phyloP scores from a whole-genome alignment of 2,329 filamentous ascomycete genomes.

The Neonectria sp. region DNA sequence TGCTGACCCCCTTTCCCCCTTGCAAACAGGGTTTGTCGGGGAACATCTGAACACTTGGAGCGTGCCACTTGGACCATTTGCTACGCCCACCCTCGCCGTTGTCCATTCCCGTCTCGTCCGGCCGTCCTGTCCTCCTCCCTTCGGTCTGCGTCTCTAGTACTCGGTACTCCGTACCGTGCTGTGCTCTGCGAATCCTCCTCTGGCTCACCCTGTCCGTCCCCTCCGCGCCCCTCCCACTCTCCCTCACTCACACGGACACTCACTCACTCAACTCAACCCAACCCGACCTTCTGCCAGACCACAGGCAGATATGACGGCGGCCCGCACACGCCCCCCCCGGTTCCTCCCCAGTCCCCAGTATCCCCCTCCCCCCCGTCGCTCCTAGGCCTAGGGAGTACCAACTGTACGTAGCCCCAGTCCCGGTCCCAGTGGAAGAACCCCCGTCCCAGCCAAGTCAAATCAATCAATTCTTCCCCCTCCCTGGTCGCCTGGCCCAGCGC shows the following conservation, averaged over 20 bases:
- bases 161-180: no score
- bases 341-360: slow-evolving; percentile 45
- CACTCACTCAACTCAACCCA: not conserved
- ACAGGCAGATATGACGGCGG: slow-evolving; percentile 17
- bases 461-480: slow-evolving; percentile 33
- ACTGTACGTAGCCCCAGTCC: slow-evolving; percentile 41
- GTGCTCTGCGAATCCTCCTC: not conserved
- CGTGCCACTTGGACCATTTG: slow-evolving; percentile 25
- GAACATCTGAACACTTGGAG: slow-evolving; percentile 35
- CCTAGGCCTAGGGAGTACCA: slow-evolving; percentile 6
- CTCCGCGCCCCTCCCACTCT: slow-evolving; percentile 32
- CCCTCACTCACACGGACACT: slow-evolving; percentile 23
- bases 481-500: slow-evolving; percentile 26
- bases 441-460: slow-evolving; percentile 38
- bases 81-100: slow-evolving; percentile 23
- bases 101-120: slow-evolving; percentile 2
- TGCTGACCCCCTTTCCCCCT: slow-evolving; percentile 33
- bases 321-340: slow-evolving; percentile 41
- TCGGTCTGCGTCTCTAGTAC: slow-evolving; percentile 14
- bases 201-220: slow-evolving; percentile 35
- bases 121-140: slow-evolving; percentile 13
- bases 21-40: slow-evolving; percentile 43
- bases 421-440: slow-evolving; percentile 23
- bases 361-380: slow-evolving; percentile 28
- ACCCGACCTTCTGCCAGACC: not conserved